Conservation (phyloP, 2,329 filamentous ascomycete species). For the Claviceps sp. region DNA sequence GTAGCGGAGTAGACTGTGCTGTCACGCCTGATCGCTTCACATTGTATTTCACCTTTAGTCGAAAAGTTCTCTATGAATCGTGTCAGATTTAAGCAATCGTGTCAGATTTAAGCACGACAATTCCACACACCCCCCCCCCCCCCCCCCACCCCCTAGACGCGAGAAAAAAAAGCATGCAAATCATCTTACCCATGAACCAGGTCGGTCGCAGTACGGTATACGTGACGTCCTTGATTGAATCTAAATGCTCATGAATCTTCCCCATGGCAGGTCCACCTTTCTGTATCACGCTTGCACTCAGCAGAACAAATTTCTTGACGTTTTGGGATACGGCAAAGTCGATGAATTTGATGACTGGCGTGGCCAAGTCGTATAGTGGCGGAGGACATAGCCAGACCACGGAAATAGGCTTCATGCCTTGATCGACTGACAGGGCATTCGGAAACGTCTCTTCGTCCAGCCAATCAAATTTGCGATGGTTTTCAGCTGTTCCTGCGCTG, state of each 20-base stretch:
- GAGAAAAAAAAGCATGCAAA: background rate
- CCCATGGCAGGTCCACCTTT: constrained; percentile 1
- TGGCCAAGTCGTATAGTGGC: background rate
- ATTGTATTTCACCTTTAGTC: background rate
- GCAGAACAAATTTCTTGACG: background rate
- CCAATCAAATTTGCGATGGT: background rate
- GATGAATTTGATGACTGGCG: background rate
- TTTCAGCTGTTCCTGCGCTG: background rate
- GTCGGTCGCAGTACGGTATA: background rate
- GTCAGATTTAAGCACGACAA: background rate
- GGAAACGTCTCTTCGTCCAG: background rate
- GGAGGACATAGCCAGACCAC: background rate
- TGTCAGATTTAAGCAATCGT: background rate
- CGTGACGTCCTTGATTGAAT: background rate
- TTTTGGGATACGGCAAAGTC: background rate
- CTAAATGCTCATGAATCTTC: background rate
- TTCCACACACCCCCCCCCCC: background rate
- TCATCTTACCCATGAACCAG: constrained; percentile 1
- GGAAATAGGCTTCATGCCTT: background rate
- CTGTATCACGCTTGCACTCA: constrained; percentile 1
- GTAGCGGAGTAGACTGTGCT: background rate
- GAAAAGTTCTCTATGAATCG: background rate
- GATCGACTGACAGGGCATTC: background rate
- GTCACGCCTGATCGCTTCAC: background rate
- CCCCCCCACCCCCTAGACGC: accelerated